Base-by-base conservation (phyloP, 306 rosid genomes). In the Pyrus bretschneideri region DNA sequence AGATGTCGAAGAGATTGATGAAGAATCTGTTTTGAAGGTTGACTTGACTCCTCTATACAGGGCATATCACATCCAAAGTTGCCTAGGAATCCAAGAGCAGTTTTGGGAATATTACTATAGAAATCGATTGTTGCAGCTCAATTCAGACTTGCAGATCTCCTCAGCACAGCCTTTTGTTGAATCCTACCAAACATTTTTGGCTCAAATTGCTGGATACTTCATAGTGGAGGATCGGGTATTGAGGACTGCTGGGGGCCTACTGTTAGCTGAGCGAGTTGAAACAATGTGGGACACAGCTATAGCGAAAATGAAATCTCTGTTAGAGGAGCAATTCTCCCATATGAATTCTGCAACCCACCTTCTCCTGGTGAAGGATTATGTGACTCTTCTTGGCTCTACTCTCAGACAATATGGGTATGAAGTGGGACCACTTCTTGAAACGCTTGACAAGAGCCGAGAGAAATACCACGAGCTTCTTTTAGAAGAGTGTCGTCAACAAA, bases 291-390 rank as follows among this genome's bases (percentile, higher is more conserved):
- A 92, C 22, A 88, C 91, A 21, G 92, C 97, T 74, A 22, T 91
- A 51, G 69, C 88, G 14, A 95, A 85, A 82, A 79, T 92, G 87
- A 84, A 85, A 67, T 84, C 91, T 13, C 65, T 95, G 76, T 82
- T 95, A 69, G 90, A 91, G 30, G 78, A 17, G n/a, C 99, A 95
- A 70, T 90, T 95, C 85, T 85, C 92, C 7, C 86, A 65, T 40
- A 90, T 91, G 97, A 85, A 81, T 22, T 89, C 97, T 69, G 85
- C 97, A 12, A 85, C 92, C 9, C 89, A 90, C 80, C 91, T 90
- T 87, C 99, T 92, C 49, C 71, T 88, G 81, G 97, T 95, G 85
- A 95, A 95, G 90, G 97, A 95, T 79, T 89, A 95, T 79, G 92
- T 95, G 60, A 89, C 99, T 1, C 99, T 95, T 72, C 88, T 92